Evolutionary conservation across 768 basidiomycete genomes (phyloP).

Genomic region (Xanthoconium purpureum): DNA sequence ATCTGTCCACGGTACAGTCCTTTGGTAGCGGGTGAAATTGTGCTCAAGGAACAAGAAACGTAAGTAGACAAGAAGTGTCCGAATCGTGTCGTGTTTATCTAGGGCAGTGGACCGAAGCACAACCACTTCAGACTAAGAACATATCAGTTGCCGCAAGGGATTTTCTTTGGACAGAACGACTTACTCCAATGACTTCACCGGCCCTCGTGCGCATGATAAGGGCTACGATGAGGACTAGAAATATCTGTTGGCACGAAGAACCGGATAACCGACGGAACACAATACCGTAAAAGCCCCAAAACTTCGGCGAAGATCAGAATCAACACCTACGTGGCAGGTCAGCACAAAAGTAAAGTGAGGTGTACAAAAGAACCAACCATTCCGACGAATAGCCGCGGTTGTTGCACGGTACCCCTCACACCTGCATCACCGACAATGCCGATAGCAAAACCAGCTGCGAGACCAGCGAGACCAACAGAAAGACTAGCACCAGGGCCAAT

Average conservation of each 20-base stretch:
- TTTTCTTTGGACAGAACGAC: not conserved
- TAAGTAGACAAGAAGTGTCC: not conserved
- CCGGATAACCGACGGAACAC: not conserved
- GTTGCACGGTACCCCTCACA: slow-evolving; percentile 92
- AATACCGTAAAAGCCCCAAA: not conserved
- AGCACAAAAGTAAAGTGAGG: no score
- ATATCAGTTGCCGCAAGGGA: not conserved
- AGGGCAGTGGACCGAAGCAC: not conserved
- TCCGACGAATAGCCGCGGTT: no score
- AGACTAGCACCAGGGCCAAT: no score
- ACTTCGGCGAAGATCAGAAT: no score
- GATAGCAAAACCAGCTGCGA: slow-evolving; percentile 35
- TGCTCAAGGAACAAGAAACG: not conserved
- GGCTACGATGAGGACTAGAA: not conserved
- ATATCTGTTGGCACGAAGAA: not conserved
- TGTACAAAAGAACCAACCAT: no score
- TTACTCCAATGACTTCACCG: slow-evolving; percentile 22
- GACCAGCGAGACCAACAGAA: no score
- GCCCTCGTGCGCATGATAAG: slow-evolving; percentile 68
- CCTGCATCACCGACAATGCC: slow-evolving; percentile 99
- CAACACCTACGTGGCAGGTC: no score
- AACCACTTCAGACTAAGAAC: slow-evolving; percentile 23
- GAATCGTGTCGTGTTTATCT: not conserved
- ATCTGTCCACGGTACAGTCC: not conserved
- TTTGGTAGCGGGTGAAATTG: not conserved